A percentile compares a stretch with the other conserved stretches of the same genome.
phyloP scores from a whole-genome alignment of 331 rosid species.

The Saraca asoca region DNA sequence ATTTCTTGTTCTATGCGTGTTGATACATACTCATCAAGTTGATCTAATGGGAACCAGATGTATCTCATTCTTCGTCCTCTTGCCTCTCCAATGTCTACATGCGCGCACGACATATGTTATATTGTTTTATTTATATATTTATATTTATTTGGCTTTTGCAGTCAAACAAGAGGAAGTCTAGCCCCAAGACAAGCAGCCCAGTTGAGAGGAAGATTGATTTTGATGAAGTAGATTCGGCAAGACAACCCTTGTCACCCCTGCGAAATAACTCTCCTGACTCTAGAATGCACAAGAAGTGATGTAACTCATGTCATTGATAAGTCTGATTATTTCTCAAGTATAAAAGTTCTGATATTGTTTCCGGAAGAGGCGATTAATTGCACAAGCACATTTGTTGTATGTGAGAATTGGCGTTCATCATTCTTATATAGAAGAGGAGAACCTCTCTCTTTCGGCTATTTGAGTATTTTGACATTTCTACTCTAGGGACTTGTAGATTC shows the following conservation, averaged over 20 bases:
- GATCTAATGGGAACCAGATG: conserved; percentile 20
- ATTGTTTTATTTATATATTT: background rate
- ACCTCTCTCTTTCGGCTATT: conserved; percentile 9
- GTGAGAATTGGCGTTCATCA: background rate
- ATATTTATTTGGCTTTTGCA: conserved; percentile 43
- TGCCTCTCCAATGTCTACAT: background rate
- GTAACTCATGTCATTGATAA: background rate
- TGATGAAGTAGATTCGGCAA: conserved; percentile 50
- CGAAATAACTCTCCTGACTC: conserved; percentile 63
- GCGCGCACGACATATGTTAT: background rate
- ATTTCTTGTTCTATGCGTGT: conserved; percentile 10
- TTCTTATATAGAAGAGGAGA: conserved; percentile 13
- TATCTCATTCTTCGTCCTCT: background rate
- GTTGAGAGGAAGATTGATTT: conserved; percentile 65
- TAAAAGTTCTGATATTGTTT: conserved; percentile 4
- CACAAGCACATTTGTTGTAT: conserved; percentile 16
- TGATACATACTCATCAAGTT: background rate
- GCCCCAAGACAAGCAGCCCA: conserved; percentile 56
- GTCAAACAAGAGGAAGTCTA: conserved; percentile 83
- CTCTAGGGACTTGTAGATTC: background rate
- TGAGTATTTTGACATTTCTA: conserved; percentile 1
- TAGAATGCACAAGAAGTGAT: conserved; percentile 57
- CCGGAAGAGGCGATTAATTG: background rate
- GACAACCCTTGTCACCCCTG: conserved; percentile 87
- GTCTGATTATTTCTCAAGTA: conserved; percentile 2